A percentile compares a stretch with the other conserved stretches of the same genome.
These are phyloP conservation scores for Calocybe gangraenosa DNA, from an alignment of 768 basidiomycete genomes.

Conservation along the genomic window DNA sequence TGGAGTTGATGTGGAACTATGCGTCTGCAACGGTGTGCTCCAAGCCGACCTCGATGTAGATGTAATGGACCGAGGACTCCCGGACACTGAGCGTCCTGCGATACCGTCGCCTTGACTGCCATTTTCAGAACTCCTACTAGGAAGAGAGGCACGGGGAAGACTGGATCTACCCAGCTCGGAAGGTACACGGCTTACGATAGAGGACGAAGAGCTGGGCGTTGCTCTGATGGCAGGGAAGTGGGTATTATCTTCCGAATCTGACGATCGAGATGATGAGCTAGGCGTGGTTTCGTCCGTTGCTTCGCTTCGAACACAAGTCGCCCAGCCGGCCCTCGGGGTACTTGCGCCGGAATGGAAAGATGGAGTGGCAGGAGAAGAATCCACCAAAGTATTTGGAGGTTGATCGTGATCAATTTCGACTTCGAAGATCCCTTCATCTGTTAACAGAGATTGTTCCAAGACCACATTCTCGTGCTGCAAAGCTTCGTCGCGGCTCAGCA, in stretches of 20 bases:
- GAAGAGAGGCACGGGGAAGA: constrained; percentile 16
- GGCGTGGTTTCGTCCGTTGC: constrained; percentile 15
- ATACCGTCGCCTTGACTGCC: not conserved
- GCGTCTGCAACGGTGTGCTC: constrained; percentile 31
- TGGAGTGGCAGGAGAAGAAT: constrained; percentile 17
- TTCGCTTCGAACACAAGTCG: constrained; percentile 5
- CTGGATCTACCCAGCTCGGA: constrained; percentile 5
- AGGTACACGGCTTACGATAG: not conserved
- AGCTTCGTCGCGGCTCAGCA: constrained; percentile 82
- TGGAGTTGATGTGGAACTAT: constrained; percentile 4
- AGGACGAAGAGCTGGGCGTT: constrained; percentile 23
- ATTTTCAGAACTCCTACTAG: constrained; percentile 8
- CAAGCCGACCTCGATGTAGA: constrained; percentile 29
- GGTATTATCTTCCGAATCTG: constrained; percentile 24
- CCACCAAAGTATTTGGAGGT: constrained; percentile 6
- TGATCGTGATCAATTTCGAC: constrained; percentile 44
- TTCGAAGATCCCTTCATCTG: constrained; percentile 57
- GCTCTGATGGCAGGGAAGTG: constrained; percentile 20
- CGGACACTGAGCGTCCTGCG: constrained; percentile 1
- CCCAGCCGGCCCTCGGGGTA: constrained; percentile 18
- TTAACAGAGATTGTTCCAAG: not conserved
- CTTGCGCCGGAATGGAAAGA: constrained; percentile 19
- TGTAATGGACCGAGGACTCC: constrained; percentile 12
- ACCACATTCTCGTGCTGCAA: constrained; percentile 17
- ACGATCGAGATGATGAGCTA: constrained; percentile 20